phyloP scores from a whole-genome alignment of 2,329 filamentous ascomycete genomes.

The Aspergillus neotritici region DNA sequence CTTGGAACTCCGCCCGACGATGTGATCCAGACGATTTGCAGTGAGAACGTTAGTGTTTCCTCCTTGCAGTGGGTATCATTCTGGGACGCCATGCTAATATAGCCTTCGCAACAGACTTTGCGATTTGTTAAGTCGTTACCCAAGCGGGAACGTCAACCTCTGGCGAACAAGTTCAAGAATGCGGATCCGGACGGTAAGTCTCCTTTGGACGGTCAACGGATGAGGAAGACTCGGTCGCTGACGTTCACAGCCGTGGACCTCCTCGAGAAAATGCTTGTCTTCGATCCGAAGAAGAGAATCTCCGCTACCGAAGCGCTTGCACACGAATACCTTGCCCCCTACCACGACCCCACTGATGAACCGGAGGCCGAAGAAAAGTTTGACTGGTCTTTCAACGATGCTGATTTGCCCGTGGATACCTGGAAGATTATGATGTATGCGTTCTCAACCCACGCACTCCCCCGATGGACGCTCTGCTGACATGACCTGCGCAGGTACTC shows the following conservation, averaged over 20 bases:
- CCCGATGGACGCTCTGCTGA: not conserved
- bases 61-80: not conserved
- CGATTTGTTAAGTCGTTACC: conserved; percentile 96
- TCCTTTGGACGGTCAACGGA: not conserved
- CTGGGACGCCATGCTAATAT: conserved; percentile 19
- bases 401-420: conserved; percentile 93
- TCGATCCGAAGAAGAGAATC: conserved; percentile 94
- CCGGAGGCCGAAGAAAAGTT: conserved; percentile 95
- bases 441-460: not conserved
- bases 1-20: conserved; percentile 95
- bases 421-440: conserved; percentile 99
- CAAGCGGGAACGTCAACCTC: conserved; percentile 83
- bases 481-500: conserved; percentile 66
- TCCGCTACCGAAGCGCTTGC: conserved; percentile 78
- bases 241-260: conserved; percentile 67
- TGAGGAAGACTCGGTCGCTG: not conserved
- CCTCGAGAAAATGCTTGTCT: conserved; percentile 94
- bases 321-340: conserved; percentile 90
- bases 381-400: conserved; percentile 99
- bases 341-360: conserved; percentile 96
- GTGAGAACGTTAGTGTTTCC: conserved; percentile 71
- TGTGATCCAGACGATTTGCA: conserved; percentile 97
- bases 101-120: conserved; percentile 60
- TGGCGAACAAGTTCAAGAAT: conserved; percentile 88
- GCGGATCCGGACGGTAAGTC: conserved; percentile 73